Base-by-base conservation (phyloP, 129 eudicot species). In the Flaveria robusta region DNA sequence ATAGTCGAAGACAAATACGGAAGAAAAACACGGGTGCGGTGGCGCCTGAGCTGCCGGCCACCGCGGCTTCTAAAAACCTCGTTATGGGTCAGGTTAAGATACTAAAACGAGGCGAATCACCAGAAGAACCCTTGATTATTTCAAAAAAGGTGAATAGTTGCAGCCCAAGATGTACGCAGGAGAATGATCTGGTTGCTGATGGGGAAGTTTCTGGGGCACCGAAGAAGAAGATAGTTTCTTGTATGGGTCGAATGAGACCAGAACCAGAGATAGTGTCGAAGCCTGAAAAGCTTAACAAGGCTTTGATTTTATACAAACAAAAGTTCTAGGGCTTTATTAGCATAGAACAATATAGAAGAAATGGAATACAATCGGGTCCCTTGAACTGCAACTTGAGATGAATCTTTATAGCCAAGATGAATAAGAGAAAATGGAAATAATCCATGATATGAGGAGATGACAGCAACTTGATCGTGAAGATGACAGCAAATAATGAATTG, bases 21-120 rank as follows among this genome's bases (percentile, higher is more conserved):
- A 65, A 66, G 51, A 65, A 4, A 9, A 39, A 75, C 64, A 63
- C 49, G 31, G 4, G 4, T 0, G 31, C 31, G 31, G 27, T 27
- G 31, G 1, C 27, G 27, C 27, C 27, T 27, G 31, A 27, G 31
- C 31, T 3, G 31, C 31, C 31, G 39, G 9, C 27, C 65, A 24
- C 42, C 27, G 18, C 7, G 3, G 3, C 66, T 20, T 19, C 70
- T 1, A 59, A 65, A 22, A 56, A 16, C 42, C 76, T 69, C 10
- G 85, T 54, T 6, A 72, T 79, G 72, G 85, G 87, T 9, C 79
- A 84, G 62, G 82, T 87, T 10, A 83, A 83, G 87, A 73, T 87
- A 42, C 47, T 85, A 37, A 87, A 87, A 49, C 84, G 89, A 1
- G 89, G 89, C 2, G 85, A 82, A 37, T 58, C 13, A 5, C 27